These are phyloP conservation scores for Leishmania mexicana DNA, from an alignment of 208 protist genomes.

Conservation along the genomic window DNA sequence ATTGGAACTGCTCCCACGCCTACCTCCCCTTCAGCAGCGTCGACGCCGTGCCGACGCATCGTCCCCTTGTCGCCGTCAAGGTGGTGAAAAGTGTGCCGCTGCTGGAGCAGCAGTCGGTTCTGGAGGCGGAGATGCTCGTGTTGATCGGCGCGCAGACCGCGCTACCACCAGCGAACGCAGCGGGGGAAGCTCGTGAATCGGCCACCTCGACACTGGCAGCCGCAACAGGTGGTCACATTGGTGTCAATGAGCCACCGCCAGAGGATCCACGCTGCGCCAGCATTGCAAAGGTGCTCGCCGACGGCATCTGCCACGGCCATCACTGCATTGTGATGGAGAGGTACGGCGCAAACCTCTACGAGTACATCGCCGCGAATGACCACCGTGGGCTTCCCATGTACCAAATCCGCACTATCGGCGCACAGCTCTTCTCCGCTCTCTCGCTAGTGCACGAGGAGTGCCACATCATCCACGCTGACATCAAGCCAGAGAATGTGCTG, in stretches of 20 bases:
- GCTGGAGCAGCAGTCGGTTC: slow-evolving; percentile 77
- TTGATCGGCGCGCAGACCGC: slow-evolving; percentile 71
- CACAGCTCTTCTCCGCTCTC: slow-evolving; percentile 94
- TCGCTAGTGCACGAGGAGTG: slow-evolving; percentile 85
- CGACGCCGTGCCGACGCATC: slow-evolving; percentile 56
- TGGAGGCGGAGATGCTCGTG: slow-evolving; percentile 89
- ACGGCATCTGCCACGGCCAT: slow-evolving; percentile 82
- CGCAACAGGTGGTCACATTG: background rate
- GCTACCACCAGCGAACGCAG: background rate
- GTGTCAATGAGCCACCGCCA: slow-evolving; percentile 37
- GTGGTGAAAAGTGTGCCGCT: slow-evolving; percentile 80
- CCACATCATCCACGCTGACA: slow-evolving; percentile 96
- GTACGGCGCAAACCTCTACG: slow-evolving; percentile 92
- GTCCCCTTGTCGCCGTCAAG: slow-evolving; percentile 81
- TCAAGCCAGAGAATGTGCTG: slow-evolving; percentile 96
- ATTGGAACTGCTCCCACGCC: slow-evolving; percentile 83
- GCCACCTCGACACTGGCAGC: background rate
- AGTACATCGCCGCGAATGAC: slow-evolving; percentile 78
- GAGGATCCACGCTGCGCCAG: slow-evolving; percentile 61
- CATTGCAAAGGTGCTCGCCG: slow-evolving; percentile 71
- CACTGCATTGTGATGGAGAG: slow-evolving; percentile 93
- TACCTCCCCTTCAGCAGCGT: slow-evolving; percentile 79
- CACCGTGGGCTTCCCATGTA: slow-evolving; percentile 85
- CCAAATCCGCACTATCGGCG: slow-evolving; percentile 82
- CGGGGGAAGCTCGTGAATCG: background rate